Base-by-base conservation (phyloP, 2,329 filamentous ascomycete species). In the Cordyceps fumosorosea region DNA sequence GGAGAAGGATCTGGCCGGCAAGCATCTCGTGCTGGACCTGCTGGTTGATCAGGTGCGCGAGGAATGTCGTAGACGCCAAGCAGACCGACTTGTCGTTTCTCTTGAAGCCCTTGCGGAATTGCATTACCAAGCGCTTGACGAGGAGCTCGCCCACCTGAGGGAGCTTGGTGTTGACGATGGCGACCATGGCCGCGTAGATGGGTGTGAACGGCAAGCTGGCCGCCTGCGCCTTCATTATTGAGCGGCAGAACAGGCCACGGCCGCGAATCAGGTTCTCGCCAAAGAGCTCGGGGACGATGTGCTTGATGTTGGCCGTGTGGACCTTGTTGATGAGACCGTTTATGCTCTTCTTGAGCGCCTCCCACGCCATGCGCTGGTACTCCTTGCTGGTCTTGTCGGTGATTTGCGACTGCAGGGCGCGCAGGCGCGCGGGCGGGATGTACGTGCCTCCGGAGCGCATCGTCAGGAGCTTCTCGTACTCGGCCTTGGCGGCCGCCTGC, bases 301-400 rank as follows among this genome's bases (percentile, higher is more conserved):
- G 85, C 77, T 99, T 98, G 82, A 99, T 98, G 75, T 99, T 99
- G 40, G 90, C 91, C 62, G 93, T 90, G 76, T 98, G 98, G 80
- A 97, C 90, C 80, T 99, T 99, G 83, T 99, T 99, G 82, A 99
- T 96, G 67, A 99, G 79, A 69, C 95, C 95, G 73, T 99, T 98
- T 77, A 99, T 96, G 55, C 90, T 95, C 81, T 99, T 99, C 80
- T 99, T 99, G 71, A 99, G 80, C 14, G 93, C 93, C 76, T 99
- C 95, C 95, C 95, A 99, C 10, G 93, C 92, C 91, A 99, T 96
- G 69, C 95, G 90, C 82, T 98, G 95, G 73, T 96, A 98, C 77
- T 98, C 95, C 76, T 96, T 96, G 76, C 89, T 96, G 60, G 84
- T 88, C 81, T 96, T 96, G 78, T 99, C 95, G 65, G 92, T 97